Conservation (phyloP, 2,329 filamentous ascomycete genomes). For the Xylaria sp. region DNA sequence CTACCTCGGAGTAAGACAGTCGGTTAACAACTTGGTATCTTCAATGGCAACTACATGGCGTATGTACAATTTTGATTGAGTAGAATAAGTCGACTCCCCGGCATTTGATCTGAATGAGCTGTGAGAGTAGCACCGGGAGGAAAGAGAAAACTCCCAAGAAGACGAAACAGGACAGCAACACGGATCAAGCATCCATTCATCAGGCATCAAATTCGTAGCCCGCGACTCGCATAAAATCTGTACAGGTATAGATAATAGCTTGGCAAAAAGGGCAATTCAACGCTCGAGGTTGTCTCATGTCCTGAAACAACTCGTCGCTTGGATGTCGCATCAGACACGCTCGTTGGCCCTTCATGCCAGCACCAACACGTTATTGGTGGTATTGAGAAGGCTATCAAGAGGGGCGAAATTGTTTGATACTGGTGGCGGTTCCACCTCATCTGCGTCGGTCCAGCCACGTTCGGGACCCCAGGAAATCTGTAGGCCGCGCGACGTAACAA, state of each 20-base stretch:
- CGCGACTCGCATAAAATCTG: neutral
- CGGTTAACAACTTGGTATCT: neutral
- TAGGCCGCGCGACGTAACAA: constrained; percentile 44
- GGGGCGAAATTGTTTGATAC: constrained; percentile 27
- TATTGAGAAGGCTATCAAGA: constrained; percentile 16
- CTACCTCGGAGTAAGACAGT: no score
- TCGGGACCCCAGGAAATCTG: constrained; percentile 62
- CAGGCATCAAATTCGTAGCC: neutral
- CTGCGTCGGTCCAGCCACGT: constrained; percentile 58
- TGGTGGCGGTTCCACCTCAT: constrained; percentile 35
- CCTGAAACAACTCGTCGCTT: neutral
- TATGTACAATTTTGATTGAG: neutral
- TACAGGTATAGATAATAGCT: neutral
- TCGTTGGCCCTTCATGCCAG: constrained; percentile 16
- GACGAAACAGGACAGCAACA: neutral
- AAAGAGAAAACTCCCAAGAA: constrained; percentile 5
- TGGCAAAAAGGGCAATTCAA: neutral
- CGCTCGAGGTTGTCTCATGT: neutral
- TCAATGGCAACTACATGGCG: neutral
- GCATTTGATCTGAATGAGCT: constrained; percentile 3
- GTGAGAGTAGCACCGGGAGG: neutral
- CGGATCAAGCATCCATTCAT: constrained; percentile 1
- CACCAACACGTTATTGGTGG: constrained; percentile 25
- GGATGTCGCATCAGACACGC: neutral
- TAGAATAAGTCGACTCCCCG: neutral